These are phyloP conservation scores for Sphaerosporella brunnea DNA, from an alignment of 495 filamentous ascomycete species.

Conservation along the genomic window DNA sequence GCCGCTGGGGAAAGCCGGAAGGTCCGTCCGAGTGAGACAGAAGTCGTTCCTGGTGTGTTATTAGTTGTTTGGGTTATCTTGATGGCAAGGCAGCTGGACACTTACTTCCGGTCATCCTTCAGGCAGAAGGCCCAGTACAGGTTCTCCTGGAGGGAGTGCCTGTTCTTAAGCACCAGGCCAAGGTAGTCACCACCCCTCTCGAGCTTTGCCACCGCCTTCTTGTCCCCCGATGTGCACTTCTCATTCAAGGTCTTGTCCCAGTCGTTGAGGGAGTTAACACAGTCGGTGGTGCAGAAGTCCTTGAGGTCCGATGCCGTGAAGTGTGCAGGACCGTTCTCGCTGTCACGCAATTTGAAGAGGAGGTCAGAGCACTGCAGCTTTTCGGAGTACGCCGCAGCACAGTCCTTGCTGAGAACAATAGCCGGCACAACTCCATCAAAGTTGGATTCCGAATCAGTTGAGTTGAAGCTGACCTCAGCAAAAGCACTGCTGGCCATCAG, in stretches of 20 bases:
- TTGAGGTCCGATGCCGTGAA: constrained; percentile 6
- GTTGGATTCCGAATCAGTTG: constrained; percentile 2
- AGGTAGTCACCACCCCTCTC: constrained; percentile 1
- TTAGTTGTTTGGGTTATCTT: not conserved
- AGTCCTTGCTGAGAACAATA: constrained; percentile 2
- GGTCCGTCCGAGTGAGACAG: constrained; percentile 5
- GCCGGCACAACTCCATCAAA: constrained; percentile 7
- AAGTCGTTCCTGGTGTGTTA: constrained; percentile 6
- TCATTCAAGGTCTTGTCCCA: constrained; percentile 11
- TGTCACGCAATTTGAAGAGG: constrained; percentile 9
- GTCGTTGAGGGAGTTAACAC: constrained; percentile 11
- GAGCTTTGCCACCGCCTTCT: not conserved
- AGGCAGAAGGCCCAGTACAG: constrained; percentile 17
- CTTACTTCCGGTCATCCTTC: constrained; percentile 1
- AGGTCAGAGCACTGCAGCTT: constrained; percentile 6
- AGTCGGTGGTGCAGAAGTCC: constrained; percentile 9
- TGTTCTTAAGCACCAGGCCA: constrained; percentile 5
- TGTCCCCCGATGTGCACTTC: constrained; percentile 7
- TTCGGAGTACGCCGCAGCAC: constrained; percentile 5
- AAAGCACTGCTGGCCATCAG: constrained; percentile 2
- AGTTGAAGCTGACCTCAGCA: constrained; percentile 12
- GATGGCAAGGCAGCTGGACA: not conserved
- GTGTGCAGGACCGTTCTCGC: constrained; percentile 1
- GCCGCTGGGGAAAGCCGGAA: constrained; percentile 7
- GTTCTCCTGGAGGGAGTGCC: constrained; percentile 12